Conservation (phyloP, 2,329 filamentous ascomycete species). For the Tolypocladium pustulatum region DNA sequence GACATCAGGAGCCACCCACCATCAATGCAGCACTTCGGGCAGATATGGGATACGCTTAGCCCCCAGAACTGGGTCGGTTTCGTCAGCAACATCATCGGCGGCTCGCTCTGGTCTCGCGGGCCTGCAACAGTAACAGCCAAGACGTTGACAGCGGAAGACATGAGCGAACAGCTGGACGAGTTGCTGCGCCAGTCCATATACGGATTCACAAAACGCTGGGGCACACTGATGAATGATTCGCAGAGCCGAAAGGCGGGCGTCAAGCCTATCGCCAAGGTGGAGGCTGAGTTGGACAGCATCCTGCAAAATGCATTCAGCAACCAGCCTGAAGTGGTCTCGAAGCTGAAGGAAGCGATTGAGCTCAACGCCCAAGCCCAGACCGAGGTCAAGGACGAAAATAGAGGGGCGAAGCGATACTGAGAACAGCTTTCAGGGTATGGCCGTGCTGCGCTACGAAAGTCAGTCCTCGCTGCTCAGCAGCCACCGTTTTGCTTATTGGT, state of each 20-base stretch:
- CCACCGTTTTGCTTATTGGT: neutral
- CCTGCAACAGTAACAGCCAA: conserved; percentile 25
- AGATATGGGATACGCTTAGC: conserved; percentile 54
- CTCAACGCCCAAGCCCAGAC: conserved; percentile 44
- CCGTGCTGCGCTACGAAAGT: neutral
- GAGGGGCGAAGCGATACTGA: conserved; percentile 17
- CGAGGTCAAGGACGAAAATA: conserved; percentile 26
- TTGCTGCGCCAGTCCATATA: conserved; percentile 52
- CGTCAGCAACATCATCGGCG: conserved; percentile 46
- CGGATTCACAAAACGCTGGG: conserved; percentile 52
- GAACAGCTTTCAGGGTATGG: too few species aligned
- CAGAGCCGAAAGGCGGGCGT: conserved; percentile 34
- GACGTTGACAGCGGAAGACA: conserved; percentile 41
- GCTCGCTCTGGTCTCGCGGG: conserved; percentile 37
- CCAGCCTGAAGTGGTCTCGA: conserved; percentile 47
- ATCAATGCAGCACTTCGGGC: conserved; percentile 50
- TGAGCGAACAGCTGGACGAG: conserved; percentile 55
- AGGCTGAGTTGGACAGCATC: conserved; percentile 44
- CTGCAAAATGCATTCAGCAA: conserved; percentile 48
- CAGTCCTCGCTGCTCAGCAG: too few species aligned
- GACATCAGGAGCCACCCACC: conserved; percentile 42
- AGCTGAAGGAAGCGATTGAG: conserved; percentile 51
- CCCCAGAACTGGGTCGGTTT: conserved; percentile 48
- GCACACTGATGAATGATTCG: conserved; percentile 38
- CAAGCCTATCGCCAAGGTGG: conserved; percentile 40